Base-by-base conservation (phyloP, 352 stramenopile genomes). In the Thraustochytrium sp. region DNA sequence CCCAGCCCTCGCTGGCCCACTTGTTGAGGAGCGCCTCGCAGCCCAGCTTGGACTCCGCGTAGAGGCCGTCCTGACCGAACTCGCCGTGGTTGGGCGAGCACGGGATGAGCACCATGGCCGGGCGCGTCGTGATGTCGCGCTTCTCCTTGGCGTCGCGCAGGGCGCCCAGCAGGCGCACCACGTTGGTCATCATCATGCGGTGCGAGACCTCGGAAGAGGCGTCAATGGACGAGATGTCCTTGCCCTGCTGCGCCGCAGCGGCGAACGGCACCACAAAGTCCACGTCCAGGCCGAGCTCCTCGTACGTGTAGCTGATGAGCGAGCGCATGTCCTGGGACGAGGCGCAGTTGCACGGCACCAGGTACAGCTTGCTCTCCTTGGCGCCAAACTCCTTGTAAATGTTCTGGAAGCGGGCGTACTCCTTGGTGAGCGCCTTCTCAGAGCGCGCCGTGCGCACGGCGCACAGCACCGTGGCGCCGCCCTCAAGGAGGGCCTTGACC, bases 241-340 rank as follows among this genome's bases (percentile, higher is more conserved):
- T 89, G 29, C 92, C 91, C 48, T 91, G 86, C 73, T 94, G 91
- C 2, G 90, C 93, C 34, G 94, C 87, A 18, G 91, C 92, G 8
- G 91, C 92, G 75, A 96, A 96, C n/a, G 92, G 92, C 29, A 95
- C 89, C 3, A 95, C 86, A 62, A 93, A 94, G 87, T 96, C 92
- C 56, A 96, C 53, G 46, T 94, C 91, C 29, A 95, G 85, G 55
- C 90, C 90, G 82, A 94, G 90, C 61, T 89, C 86, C 34, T 90
- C 89, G 89, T 94, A 96, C 82, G 94, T 92, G 88, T 95, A 91
- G 29, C 85, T 84, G 31, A 96, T 86, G 29, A 95, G 73, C 40
- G 86, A 88, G 55, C 88, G 74, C 46, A 94, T 90, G 64, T 96
- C 92, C 61, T 88, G 77, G 87, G 92, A 91, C 8, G 91, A 95